Base-by-base conservation (phyloP, 2,329 filamentous ascomycete genomes). In the Phoma herbarum region DNA sequence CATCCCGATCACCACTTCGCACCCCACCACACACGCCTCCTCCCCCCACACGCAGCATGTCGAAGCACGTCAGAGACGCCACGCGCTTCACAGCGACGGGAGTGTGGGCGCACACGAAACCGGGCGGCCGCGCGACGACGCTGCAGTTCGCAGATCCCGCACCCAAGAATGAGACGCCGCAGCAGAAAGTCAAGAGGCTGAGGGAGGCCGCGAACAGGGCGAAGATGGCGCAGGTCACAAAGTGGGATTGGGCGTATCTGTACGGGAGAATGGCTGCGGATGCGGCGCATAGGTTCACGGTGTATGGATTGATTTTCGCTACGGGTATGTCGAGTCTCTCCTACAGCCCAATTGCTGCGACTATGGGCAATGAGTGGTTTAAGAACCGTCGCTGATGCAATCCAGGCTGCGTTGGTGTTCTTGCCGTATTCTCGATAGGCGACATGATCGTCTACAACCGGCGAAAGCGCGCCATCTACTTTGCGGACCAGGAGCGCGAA, bases 71-170 rank as follows among this genome's bases (percentile, higher is more conserved):
- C 75, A 86, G 86, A 69, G 91, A 93, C 76, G 91, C 91, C 66
- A 95, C 91, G 70, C 88, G 90, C 74, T 95, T 91, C 78, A 91
- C 88, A 16, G 81, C 87, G 25, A 90, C 87, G 18, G 86, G 84
- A 60, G 88, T 88, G 33, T 90, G 92, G 79, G 90, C 90, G 68
- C 84, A 84, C 64, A 86, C 87, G 66, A 90, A 90, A 75, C 77
- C 83, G 41, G 76, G 75, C 54, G 75, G 79, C 26, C 70, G 77
- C 52, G 71, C 75, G 37, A 77, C 79, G 29, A 75, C 74, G 37
- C 77, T 81, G 61, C 72, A 74, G 56, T 75, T 77, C 59, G 70
- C 75, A 20, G 71, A 76, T 45, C 73, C 78, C 44, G 77, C 80
- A 52, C 78, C 79, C 28, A 73, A 77, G 55, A 77, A 78, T 66